A percentile compares a stretch with the other conserved stretches of the same genome.
These are phyloP conservation scores for Dysphania ambrosioides DNA, from an alignment of 148 eudicot species.

Conservation along the genomic window DNA sequence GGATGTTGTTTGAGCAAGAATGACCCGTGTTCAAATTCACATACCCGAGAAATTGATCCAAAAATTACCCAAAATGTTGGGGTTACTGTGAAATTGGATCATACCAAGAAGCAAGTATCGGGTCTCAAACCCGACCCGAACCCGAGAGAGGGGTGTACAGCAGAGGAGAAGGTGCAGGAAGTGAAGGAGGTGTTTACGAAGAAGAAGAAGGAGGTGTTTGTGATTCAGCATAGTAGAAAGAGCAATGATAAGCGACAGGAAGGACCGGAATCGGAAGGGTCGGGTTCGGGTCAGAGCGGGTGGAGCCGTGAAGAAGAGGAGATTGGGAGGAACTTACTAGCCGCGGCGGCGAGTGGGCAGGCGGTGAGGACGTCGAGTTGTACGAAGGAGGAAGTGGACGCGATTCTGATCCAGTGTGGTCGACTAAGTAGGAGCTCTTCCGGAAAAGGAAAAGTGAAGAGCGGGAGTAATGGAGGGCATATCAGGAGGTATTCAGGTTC, in stretches of 20 bases:
- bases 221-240: slow-evolving; percentile 61
- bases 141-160: background rate
- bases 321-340: slow-evolving; percentile 24
- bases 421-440: slow-evolving; percentile 83
- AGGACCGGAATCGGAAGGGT: slow-evolving; percentile 26
- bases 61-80: background rate
- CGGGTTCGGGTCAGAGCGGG: background rate
- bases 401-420: slow-evolving; percentile 88
- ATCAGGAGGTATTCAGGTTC: slow-evolving; percentile 70
- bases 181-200: background rate
- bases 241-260: slow-evolving; percentile 49
- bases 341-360: slow-evolving; percentile 32
- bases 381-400: slow-evolving; percentile 85
- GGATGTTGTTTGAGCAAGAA: slow-evolving; percentile 85
- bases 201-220: slow-evolving; percentile 54
- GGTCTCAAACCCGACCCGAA: background rate
- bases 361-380: slow-evolving; percentile 85
- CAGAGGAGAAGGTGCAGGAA: background rate
- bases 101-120: background rate
- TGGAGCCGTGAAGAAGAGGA: slow-evolving; percentile 15
- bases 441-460: slow-evolving; percentile 39
- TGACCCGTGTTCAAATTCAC: slow-evolving; percentile 21
- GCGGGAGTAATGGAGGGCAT: slow-evolving; percentile 31
- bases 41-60: slow-evolving; percentile 5
- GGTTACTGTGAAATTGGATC: slow-evolving; percentile 28